Percentiles rank a stretch among this genome's conserved stretches.
These are phyloP conservation scores for Stellera chamaejasme DNA, from an alignment of 345 rosid genomes.

Conservation along the genomic window DNA sequence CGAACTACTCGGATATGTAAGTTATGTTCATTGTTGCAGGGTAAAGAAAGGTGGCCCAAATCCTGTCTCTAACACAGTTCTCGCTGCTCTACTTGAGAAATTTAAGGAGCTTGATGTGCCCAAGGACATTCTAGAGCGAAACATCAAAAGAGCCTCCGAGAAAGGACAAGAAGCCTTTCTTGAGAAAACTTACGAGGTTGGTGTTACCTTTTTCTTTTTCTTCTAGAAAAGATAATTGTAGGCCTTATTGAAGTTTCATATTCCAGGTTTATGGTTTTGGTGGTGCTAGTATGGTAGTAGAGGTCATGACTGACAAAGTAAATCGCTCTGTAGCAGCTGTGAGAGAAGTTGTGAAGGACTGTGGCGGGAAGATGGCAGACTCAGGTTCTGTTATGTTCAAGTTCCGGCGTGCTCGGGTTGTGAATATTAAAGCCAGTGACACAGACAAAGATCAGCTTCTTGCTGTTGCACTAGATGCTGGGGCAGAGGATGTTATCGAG, in stretches of 20 bases:
- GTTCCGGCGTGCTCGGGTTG: constrained; percentile 72
- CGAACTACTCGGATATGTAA: neutral
- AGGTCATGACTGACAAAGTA: constrained; percentile 85
- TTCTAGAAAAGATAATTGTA: constrained; percentile 6
- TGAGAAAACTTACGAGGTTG: constrained; percentile 84
- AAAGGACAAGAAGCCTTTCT: constrained; percentile 88
- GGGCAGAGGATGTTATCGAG: constrained; percentile 94
- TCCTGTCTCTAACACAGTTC: constrained; percentile 60
- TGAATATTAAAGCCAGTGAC: constrained; percentile 60
- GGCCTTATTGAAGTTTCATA: neutral
- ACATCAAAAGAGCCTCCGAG: constrained; percentile 80
- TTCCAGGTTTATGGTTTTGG: constrained; percentile 88
- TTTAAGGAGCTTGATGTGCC: constrained; percentile 89
- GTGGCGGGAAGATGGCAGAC: constrained; percentile 93
- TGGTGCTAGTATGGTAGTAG: constrained; percentile 87
- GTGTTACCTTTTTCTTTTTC: constrained; percentile 9
- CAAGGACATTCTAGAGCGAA: constrained; percentile 88
- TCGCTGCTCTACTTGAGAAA: constrained; percentile 79
- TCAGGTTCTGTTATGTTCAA: constrained; percentile 92
- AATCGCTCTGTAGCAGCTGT: constrained; percentile 78
- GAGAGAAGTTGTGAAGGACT: constrained; percentile 76
- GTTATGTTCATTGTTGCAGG: constrained; percentile 29
- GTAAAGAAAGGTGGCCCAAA: constrained; percentile 85
- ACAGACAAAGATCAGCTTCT: constrained; percentile 83
- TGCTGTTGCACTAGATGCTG: constrained; percentile 70